phyloP scores from a whole-genome alignment of 2,329 filamentous ascomycete genomes.

The Scorias spongiosa region DNA sequence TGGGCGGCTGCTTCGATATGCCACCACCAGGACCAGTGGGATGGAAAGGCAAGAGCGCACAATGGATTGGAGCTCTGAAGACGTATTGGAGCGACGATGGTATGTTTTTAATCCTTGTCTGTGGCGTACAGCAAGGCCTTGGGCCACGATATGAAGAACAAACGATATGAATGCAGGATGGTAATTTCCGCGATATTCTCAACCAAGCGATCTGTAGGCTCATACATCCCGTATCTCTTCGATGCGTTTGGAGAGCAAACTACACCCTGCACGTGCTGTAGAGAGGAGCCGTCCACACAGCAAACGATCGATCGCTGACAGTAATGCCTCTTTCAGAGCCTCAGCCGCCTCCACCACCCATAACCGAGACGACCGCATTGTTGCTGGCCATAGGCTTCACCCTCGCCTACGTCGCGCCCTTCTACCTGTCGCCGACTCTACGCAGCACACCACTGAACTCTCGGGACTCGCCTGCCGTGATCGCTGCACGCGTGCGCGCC shows the following conservation, averaged over 20 bases:
- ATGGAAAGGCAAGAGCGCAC: neutral
- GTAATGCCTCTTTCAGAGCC: neutral
- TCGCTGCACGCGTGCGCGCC: constrained; percentile 67
- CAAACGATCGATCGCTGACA: neutral
- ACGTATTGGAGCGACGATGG: neutral
- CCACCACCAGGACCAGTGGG: neutral
- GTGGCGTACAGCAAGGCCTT: too few species aligned
- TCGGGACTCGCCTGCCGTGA: constrained; percentile 78
- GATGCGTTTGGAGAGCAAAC: too few species aligned
- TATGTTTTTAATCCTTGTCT: neutral
- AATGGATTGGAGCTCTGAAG: neutral
- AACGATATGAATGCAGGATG: too few species aligned
- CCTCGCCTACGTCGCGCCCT: constrained; percentile 75
- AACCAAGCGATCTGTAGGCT: too few species aligned
- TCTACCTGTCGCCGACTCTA: constrained; percentile 70
- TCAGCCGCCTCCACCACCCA: constrained; percentile 4
- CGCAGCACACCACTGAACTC: constrained; percentile 65
- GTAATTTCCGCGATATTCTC: too few species aligned
- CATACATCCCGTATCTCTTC: too few species aligned
- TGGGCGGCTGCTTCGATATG: neutral
- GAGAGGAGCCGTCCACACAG: too few species aligned
- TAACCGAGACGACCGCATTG: constrained; percentile 14
- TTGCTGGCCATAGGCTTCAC: constrained; percentile 50
- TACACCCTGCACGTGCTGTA: too few species aligned
- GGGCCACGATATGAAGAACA: too few species aligned